phyloP scores from a whole-genome alignment of 2,329 filamentous ascomycete species.

The Aspergillus novoparasiticus region DNA sequence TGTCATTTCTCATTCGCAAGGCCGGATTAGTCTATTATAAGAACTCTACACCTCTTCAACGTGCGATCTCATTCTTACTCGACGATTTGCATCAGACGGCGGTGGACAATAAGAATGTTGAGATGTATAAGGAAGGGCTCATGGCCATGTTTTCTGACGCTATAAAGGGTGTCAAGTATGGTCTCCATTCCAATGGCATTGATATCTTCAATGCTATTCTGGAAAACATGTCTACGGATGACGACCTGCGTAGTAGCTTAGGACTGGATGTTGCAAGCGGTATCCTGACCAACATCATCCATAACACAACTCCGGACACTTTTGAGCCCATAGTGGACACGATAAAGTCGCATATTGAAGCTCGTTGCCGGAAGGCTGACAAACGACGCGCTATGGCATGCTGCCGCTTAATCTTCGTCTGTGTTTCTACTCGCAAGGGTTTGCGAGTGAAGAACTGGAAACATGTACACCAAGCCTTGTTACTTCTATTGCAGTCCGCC shows the following conservation, averaged over 20 bases:
- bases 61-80: slow-evolving; percentile 72
- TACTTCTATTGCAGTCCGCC: slow-evolving; percentile 53
- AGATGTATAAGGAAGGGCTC: slow-evolving; percentile 78
- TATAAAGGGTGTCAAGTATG: slow-evolving; percentile 62
- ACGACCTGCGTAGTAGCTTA: slow-evolving; percentile 31
- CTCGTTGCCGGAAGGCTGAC: slow-evolving; percentile 35
- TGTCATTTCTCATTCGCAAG: slow-evolving; percentile 92
- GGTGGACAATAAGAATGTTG: slow-evolving; percentile 36
- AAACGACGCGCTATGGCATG: slow-evolving; percentile 45
- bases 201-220: slow-evolving; percentile 57
- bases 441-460: slow-evolving; percentile 74
- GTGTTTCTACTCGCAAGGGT: slow-evolving; percentile 78
- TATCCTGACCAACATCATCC: slow-evolving; percentile 77
- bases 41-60: slow-evolving; percentile 67
- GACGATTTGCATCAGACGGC: slow-evolving; percentile 59
- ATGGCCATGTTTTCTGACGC: slow-evolving; percentile 93
- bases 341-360: slow-evolving; percentile 56
- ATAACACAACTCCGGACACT: slow-evolving; percentile 74
- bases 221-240: slow-evolving; percentile 32
- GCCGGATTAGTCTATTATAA: slow-evolving; percentile 76
- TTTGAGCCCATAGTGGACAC: slow-evolving; percentile 69
- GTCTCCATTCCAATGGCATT: slow-evolving; percentile 59
- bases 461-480: slow-evolving; percentile 59
- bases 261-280: slow-evolving; percentile 70
- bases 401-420: slow-evolving; percentile 57